These are phyloP conservation scores for Trichoderma sp. DNA, from an alignment of 2,329 filamentous ascomycete genomes.

Conservation along the genomic window DNA sequence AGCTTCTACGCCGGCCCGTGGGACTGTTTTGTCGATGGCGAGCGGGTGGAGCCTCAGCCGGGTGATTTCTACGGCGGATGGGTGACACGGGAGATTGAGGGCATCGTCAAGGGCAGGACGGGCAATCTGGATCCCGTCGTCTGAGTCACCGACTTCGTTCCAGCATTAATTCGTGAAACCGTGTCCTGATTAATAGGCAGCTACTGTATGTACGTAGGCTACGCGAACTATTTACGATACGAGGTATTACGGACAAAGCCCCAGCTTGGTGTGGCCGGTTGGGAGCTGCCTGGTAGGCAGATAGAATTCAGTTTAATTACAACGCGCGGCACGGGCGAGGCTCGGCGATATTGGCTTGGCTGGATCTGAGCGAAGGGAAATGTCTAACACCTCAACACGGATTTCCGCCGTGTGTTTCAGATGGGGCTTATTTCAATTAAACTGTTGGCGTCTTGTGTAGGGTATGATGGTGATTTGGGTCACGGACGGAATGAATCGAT, in stretches of 20 bases:
- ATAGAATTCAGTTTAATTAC: not conserved
- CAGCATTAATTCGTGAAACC: too few species aligned
- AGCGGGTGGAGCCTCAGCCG: slow-evolving; percentile 56
- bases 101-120: slow-evolving; percentile 44
- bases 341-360: not conserved
- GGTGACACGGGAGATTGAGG: slow-evolving; percentile 58
- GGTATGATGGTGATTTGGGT: not conserved
- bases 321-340: not conserved
- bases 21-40: slow-evolving; percentile 61
- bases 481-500: not conserved
- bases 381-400: not conserved
- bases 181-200: not conserved
- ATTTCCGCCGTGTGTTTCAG: not conserved
- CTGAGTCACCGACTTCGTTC: slow-evolving; percentile 13
- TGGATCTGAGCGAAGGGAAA: not conserved
- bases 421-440: not conserved
- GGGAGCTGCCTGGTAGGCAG: not conserved
- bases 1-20: slow-evolving; percentile 60
- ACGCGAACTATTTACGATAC: not conserved
- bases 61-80: slow-evolving; percentile 64
- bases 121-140: slow-evolving; percentile 40
- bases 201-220: too few species aligned
- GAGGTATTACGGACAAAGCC: not conserved
- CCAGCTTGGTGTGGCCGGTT: not conserved
- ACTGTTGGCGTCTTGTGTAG: not conserved